phyloP scores from a whole-genome alignment of 1,284 basidiomycete species.

The Ceratobasidium sp. region DNA sequence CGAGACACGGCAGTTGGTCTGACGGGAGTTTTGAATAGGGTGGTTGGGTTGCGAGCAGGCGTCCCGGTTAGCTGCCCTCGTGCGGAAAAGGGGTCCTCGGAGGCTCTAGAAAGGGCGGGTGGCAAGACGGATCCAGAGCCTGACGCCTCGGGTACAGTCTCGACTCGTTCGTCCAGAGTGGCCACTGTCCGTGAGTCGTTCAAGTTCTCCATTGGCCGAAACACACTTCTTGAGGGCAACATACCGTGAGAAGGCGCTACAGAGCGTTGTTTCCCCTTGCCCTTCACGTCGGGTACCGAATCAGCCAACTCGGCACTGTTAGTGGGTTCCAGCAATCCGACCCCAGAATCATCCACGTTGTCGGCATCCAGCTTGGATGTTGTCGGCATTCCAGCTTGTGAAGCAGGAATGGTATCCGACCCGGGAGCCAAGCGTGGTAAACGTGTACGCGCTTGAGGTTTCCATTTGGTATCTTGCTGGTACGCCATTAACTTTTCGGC shows the following conservation, averaged over 20 bases:
- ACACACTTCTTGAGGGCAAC: background rate
- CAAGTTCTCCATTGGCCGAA: conserved; percentile 32
- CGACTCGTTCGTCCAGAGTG: background rate
- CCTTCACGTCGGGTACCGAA: background rate
- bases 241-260: background rate
- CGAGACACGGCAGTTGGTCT: conserved; percentile 4
- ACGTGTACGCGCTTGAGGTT: conserved; percentile 18
- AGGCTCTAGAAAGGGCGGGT: background rate
- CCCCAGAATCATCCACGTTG: conserved; percentile 21
- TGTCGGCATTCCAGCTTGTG: background rate
- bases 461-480: conserved; percentile 33
- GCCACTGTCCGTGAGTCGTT: background rate
- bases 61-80: conserved; percentile 3
- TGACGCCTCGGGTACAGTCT: background rate
- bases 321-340: conserved; percentile 19
- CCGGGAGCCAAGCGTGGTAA: background rate
- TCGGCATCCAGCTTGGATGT: background rate
- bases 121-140: background rate
- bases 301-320: background rate
- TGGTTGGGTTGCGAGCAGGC: background rate
- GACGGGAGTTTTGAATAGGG: conserved; percentile 20
- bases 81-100: conserved; percentile 22
- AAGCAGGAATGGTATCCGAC: background rate
- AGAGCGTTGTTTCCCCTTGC: conserved; percentile 21
- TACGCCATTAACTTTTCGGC: conserved; percentile 30